These are phyloP conservation scores for Sporothrix dimorphospora DNA, from an alignment of 2,329 filamentous ascomycete species.

Conservation along the genomic window DNA sequence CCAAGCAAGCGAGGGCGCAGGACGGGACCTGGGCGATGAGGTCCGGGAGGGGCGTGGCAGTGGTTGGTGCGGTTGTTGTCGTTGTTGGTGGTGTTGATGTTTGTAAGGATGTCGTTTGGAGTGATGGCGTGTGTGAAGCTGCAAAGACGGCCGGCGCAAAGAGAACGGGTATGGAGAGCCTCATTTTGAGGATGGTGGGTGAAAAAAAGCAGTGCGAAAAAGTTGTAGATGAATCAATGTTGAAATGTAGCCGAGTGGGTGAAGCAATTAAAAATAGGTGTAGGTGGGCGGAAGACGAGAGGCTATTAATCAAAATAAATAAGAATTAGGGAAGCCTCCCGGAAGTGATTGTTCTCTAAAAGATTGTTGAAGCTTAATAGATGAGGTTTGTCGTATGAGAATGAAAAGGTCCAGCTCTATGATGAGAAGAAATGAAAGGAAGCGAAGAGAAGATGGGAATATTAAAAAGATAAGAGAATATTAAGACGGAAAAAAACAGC, in stretches of 20 bases:
- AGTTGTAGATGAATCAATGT: not conserved
- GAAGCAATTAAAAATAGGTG: not conserved
- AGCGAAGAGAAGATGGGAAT: not conserved
- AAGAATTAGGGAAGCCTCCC: not conserved
- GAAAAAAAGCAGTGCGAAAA: too few species aligned
- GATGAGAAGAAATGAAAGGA: not conserved
- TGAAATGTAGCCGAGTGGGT: not conserved
- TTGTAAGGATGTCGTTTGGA: not conserved
- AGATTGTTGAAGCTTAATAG: not conserved
- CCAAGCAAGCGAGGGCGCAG: constrained; percentile 37
- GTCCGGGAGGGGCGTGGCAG: constrained; percentile 30
- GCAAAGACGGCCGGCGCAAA: not conserved
- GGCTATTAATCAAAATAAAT: not conserved
- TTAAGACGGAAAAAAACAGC: not conserved
- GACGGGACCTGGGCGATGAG: constrained; percentile 36
- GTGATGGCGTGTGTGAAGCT: not conserved
- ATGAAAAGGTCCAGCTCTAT: not conserved
- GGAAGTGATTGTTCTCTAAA: not conserved
- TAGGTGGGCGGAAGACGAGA: not conserved
- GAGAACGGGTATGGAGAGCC: not conserved
- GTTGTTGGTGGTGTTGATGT: not conserved
- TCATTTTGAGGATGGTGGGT: not conserved
- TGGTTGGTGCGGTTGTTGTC: not conserved
- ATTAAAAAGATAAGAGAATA: constrained; percentile 7
- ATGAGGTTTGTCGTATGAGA: not conserved